Evolutionary conservation across 768 basidiomycete species (phyloP), one percentile per base, ranked within the genome.

Genomic region (Lactarius psammicola): DNA sequence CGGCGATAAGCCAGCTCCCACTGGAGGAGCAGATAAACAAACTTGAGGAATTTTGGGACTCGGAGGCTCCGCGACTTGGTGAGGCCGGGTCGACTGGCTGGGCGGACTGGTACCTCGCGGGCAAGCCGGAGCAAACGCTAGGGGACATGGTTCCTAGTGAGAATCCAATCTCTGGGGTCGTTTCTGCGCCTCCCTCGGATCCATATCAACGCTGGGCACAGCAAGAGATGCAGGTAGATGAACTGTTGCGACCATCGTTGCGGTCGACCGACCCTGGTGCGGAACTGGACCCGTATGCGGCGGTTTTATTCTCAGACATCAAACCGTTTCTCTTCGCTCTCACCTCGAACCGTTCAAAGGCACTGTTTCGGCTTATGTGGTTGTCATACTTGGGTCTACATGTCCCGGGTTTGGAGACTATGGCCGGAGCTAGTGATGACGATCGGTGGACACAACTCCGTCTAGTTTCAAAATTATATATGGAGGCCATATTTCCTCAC

Each of bases 31-130:
- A 82, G 59, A 76, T 93, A 3, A 80, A 84, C 62, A 77, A 80
- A 18, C 79, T 94, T 4, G 91, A 92, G 76, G 84, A 86, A 59
- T 94, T 90, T 72, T 94, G 92, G 92, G 92, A 94, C 59, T 85
- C 88, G 4, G 92, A 93, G 75, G 78, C 76, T 11, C 86, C 86
- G n/a, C 86, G 92, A n/a, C 74, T 87, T 10, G 90, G 91, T 33
- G 92, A 94, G 72, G 72, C 75, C 0, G 77, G 78, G 61, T 84
- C 91, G 10, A 78, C 75, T 63, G 91, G 92, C 30, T 94, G 92
- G 90, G 79, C 80, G 17, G 66, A 76, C 38, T 93, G 89, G 89
- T 75, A 82, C 46, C 72, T 77, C 13, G 76, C 79, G 26, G 79
- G 80, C 28, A 79, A 78, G 56, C 75, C 80, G 36, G 78, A 80